Evolutionary conservation across 2,329 filamentous ascomycete species (phyloP).

Genomic region (Fusarium sororula): DNA sequence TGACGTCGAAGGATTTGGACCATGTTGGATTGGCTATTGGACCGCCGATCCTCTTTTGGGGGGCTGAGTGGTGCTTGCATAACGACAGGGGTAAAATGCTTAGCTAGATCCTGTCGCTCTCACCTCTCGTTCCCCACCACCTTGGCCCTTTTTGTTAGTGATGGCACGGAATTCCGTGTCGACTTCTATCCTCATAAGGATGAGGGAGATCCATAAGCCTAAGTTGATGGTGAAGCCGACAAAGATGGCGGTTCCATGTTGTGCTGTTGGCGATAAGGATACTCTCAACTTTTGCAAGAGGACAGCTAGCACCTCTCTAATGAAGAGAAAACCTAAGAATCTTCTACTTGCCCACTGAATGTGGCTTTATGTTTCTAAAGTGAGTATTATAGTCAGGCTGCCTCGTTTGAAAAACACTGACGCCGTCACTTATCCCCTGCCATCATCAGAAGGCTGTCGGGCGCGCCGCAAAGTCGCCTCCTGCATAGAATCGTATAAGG

Average conservation of each 20-base stretch:
- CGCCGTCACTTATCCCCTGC: too few species aligned
- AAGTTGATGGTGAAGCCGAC: not conserved
- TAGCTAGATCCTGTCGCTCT: not conserved
- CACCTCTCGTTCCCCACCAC: not conserved
- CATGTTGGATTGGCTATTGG: not conserved
- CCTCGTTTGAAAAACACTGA: not conserved
- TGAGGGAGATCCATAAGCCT: not conserved
- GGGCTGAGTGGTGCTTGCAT: not conserved
- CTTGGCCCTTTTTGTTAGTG: not conserved
- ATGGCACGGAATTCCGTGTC: not conserved
- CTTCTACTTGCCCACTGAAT: too few species aligned
- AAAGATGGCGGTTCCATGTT: not conserved
- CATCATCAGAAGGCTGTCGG: not conserved
- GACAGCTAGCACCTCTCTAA: not conserved
- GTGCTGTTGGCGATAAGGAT: not conserved
- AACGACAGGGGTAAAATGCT: not conserved
- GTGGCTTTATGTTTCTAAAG: accelerated
- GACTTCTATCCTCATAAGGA: not conserved
- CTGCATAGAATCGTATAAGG: too few species aligned
- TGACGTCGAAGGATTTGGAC: slow-evolving; percentile 20
- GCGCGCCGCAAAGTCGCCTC: too few species aligned
- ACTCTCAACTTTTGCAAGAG: not conserved
- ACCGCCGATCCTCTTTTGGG: not conserved
- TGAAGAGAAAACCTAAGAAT: not conserved
- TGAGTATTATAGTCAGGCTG: not conserved